Evolutionary conservation across 768 basidiomycete genomes (phyloP), one percentile per base, ranked within the genome.

Genomic region (Daedaleopsis nitida): DNA sequence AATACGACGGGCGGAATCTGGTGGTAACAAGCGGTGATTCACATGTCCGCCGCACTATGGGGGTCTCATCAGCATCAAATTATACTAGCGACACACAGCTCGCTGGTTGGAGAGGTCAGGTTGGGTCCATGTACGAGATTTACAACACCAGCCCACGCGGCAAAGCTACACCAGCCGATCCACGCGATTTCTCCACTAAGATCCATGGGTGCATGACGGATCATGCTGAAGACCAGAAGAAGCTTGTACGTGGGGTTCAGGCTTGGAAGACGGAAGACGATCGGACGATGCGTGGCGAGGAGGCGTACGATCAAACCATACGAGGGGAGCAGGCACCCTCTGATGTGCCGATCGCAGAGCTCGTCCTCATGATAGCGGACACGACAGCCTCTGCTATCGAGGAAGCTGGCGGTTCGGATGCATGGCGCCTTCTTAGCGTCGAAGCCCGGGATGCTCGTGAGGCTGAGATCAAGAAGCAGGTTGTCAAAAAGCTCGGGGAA

Each of bases 151-250:
- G 47, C 11, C 47, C 47, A 3, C 47, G 24, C 5, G 47, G 47
- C 11, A 1, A 24, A 21, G 12, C 6, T 1, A 2, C 1, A 1
- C 47, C 47, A 11, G 14, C 21, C 13, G 21, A 24, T 14, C 4
- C 47, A 9, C 13, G 21, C 19, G 12, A 19, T 1, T 48, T 48
- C 9, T 4, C 47, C 3, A 5, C 24, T 13, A 48, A 48, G 47
- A 24, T 13, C 3, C 3, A 4, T 1, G 47, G 47, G 3, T 11
- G 5, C 21, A 24, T 48, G 8, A 24, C 47, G 3, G 47, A 48
- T 21, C 59, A 64, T 16, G 59, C 63, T 0, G 56, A 60, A 16
- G 63, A 64, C 42, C 59, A 64, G 42, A 64, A 64, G 39, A 49
- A 53, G 37, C 47, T 64, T 1, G 35, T 48, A 2, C 27, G 44